Percentiles rank a stretch among this genome's conserved stretches.
phyloP scores from a whole-genome alignment of 2,329 filamentous ascomycete species.

The Cryphonectria radicalis region DNA sequence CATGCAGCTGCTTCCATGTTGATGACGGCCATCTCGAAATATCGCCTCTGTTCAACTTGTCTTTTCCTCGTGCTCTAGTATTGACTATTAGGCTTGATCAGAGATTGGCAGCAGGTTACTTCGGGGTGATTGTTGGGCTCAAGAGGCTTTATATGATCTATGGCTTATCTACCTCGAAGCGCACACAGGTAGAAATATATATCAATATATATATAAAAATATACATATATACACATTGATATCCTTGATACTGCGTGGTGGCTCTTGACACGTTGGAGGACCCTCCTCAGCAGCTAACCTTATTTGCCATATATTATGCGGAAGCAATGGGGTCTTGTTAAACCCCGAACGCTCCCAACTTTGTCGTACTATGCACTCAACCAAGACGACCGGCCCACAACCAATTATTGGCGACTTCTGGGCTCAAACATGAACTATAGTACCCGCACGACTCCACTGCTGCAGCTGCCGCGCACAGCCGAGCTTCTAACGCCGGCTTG shows the following conservation, averaged over 20 bases:
- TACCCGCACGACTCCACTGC: not conserved
- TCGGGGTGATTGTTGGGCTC: not conserved
- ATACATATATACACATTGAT: not conserved
- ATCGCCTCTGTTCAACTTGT: not conserved
- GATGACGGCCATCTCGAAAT: not conserved
- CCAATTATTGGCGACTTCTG: not conserved
- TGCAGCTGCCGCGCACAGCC: not conserved
- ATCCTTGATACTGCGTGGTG: not conserved
- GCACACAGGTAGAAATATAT: no score
- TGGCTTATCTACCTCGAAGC: no score
- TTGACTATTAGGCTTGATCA: not conserved
- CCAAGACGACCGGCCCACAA: not conserved
- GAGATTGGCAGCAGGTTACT: not conserved
- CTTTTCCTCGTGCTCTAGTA: not conserved
- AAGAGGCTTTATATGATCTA: not conserved
- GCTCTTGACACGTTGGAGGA: not conserved
- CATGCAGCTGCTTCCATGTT: conserved; percentile 1
- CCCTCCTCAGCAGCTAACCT: not conserved
- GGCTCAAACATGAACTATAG: not conserved
- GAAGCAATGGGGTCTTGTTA: not conserved
- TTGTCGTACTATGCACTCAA: not conserved
- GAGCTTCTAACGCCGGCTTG: not conserved
- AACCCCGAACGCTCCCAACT: not conserved
- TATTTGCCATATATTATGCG: no score
- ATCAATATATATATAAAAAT: not conserved